Conservation (phyloP, 192 early-diverging fungal species). For the Thamnidium elegans region DNA sequence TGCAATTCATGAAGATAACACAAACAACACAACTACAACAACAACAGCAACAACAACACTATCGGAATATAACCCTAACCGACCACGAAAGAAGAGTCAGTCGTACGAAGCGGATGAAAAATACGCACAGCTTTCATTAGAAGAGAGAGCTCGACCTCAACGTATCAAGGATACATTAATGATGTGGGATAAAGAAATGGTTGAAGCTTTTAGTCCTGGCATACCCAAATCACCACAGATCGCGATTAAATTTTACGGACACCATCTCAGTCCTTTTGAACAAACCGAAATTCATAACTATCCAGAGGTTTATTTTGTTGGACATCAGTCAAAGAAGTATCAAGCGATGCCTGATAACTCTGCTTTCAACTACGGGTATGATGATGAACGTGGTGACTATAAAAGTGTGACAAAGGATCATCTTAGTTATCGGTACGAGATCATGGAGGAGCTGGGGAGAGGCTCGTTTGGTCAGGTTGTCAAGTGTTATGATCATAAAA, state of each 20-base stretch:
- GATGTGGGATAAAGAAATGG: conserved; percentile 13
- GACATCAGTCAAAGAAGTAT: conserved; percentile 64
- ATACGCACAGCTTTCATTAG: background rate
- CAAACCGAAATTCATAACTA: conserved; percentile 82
- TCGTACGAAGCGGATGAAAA: background rate
- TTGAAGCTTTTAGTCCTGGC: background rate
- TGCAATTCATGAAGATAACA: conserved; percentile 13
- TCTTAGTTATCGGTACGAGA: conserved; percentile 87
- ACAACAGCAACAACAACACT: background rate
- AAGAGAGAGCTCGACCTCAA: conserved; percentile 15
- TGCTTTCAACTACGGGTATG: conserved; percentile 62
- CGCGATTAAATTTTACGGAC: conserved; percentile 63
- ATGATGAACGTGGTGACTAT: conserved; percentile 96
- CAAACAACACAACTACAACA: background rate
- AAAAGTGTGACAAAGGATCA: conserved; percentile 86
- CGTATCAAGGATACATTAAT: background rate
- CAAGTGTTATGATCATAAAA: conserved; percentile 92
- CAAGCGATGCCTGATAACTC: conserved; percentile 58
- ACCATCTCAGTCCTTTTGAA: conserved; percentile 81
- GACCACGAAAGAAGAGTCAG: background rate
- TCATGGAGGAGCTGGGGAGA: conserved; percentile 88
- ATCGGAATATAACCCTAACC: background rate
- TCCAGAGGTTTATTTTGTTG: conserved; percentile 86
- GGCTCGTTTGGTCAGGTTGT: conserved; percentile 95
- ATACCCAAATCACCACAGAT: conserved; percentile 51